These are phyloP conservation scores for Dictyostelium purpureum DNA, from an alignment of 78 protist genomes.

Conservation along the genomic window DNA sequence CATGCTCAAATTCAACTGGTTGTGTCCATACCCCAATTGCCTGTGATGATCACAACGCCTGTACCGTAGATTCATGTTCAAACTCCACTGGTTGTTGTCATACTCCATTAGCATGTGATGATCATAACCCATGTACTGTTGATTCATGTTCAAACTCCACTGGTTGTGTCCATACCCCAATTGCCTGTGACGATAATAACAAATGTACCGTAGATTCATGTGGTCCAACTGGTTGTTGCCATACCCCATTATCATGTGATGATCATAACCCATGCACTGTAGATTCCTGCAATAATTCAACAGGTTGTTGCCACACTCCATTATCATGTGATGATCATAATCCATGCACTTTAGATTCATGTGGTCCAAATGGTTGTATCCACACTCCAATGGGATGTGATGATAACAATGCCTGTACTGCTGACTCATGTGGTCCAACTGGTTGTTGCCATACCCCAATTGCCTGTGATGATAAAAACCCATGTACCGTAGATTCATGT, in stretches of 20 bases:
- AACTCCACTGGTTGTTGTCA: background rate
- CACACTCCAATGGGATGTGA: constrained; percentile 1
- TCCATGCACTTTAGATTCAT: constrained; percentile 49
- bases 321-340: constrained; percentile 13
- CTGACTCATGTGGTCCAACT: background rate
- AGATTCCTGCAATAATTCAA: constrained; percentile 6
- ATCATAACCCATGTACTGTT: constrained; percentile 1
- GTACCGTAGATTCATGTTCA: constrained; percentile 16
- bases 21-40: constrained; percentile 13
- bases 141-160: background rate
- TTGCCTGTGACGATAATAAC: background rate
- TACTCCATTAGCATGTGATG: background rate
- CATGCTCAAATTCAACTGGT: background rate
- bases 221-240: background rate
- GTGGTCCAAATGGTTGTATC: background rate
- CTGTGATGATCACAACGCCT: constrained; percentile 34
- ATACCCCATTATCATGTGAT: background rate
- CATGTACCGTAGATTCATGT: constrained; percentile 54
- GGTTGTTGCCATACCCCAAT: background rate
- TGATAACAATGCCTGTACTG: background rate
- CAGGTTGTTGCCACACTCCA: background rate
- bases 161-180: background rate
- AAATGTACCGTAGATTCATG: constrained; percentile 24
- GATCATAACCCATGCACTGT: constrained; percentile 10
- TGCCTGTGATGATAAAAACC: constrained; percentile 16